Evolutionary conservation across 2,329 filamentous ascomycete genomes (phyloP).

Genomic region (Metarhizium humberi): DNA sequence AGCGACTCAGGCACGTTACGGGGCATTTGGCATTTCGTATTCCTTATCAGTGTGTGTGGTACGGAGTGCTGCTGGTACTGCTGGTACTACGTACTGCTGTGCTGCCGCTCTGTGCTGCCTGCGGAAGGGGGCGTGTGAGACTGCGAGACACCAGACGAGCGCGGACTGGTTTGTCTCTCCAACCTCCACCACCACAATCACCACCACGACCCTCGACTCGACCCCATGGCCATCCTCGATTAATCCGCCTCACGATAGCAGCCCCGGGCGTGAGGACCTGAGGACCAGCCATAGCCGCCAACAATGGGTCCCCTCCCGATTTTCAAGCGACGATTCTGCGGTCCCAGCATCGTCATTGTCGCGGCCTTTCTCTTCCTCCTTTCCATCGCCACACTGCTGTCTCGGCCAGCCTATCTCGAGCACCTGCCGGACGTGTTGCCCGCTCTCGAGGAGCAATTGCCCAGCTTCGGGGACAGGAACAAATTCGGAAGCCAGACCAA

Average conservation of each 20-base stretch:
- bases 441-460: neutral
- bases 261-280: neutral
- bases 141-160: no score
- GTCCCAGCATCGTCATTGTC: neutral
- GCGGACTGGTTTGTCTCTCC: neutral
- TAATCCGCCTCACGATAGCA: neutral
- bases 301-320: neutral
- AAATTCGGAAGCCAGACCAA: neutral
- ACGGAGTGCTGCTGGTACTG: no score
- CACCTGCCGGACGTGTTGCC: neutral
- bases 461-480: neutral
- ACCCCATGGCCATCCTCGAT: neutral
- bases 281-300: neutral
- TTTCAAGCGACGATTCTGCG: neutral
- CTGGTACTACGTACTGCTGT: no score
- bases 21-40: no score
- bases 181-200: neutral
- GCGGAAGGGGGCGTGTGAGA: no score
- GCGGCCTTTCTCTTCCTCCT: neutral
- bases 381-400: neutral
- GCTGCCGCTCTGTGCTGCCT: no score
- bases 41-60: no score
- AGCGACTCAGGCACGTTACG: no score
- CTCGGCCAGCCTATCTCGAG: neutral
- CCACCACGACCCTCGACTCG: neutral